Evolutionary conservation across 2,329 filamentous ascomycete genomes (phyloP).

Genomic region (Talaromyces verruculosus): DNA sequence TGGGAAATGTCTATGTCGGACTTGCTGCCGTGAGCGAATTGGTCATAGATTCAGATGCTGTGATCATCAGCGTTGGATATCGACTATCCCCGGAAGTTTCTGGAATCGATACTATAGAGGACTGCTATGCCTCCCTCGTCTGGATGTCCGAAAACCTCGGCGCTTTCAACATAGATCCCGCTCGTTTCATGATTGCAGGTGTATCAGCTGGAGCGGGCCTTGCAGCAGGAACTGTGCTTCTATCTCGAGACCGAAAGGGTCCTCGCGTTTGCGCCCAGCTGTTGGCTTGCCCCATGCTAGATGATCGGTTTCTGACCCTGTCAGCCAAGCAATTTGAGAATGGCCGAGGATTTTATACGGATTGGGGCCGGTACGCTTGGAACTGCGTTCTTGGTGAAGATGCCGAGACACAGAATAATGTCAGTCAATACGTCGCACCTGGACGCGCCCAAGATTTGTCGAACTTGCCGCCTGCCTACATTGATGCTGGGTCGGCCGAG

Average conservation of each 20-base stretch:
- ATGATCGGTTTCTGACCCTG: conserved; percentile 5
- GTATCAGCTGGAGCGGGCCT: conserved; percentile 10
- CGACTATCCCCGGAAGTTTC: conserved; percentile 8
- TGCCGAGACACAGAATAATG: neutral
- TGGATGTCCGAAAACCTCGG: conserved; percentile 3
- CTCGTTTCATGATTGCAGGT: conserved; percentile 14
- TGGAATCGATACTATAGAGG: conserved; percentile 2
- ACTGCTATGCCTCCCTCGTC: conserved; percentile 12
- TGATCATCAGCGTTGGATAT: conserved; percentile 7
- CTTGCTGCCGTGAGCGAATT: conserved; percentile 2
- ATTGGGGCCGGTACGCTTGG: conserved; percentile 13
- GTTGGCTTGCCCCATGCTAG: conserved; percentile 12
- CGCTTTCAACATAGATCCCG: neutral
- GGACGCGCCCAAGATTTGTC: conserved; percentile 10
- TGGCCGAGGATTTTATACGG: conserved; percentile 11
- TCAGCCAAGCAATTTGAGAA: conserved; percentile 4
- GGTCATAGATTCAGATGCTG: neutral
- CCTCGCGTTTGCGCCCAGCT: conserved; percentile 6
- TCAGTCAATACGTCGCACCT: conserved; percentile 13
- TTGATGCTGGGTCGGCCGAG: conserved; percentile 4
- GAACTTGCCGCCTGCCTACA: conserved; percentile 9
- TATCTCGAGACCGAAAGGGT: conserved; percentile 8
- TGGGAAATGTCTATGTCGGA: conserved; percentile 14
- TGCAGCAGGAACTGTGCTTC: conserved; percentile 2
- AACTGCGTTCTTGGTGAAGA: conserved; percentile 9